Conservation (phyloP, 805 yeast genomes). For the Priceomyces castillae region DNA sequence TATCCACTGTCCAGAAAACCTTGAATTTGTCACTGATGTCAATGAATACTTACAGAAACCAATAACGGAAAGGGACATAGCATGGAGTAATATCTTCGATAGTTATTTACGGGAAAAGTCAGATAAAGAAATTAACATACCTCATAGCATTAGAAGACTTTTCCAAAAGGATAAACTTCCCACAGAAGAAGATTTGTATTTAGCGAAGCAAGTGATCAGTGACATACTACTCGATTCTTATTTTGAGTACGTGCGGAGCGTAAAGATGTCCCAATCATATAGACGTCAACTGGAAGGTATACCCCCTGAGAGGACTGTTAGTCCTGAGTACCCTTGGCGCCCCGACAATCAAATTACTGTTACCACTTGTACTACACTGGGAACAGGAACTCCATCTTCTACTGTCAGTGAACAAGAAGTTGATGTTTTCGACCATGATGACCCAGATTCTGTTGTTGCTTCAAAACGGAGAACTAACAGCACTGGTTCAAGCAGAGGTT, state of each 20-base stretch:
- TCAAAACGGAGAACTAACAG: conserved; percentile 7
- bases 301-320: conserved; percentile 2
- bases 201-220: conserved; percentile 18
- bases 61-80: conserved; percentile 9
- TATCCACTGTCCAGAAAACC: conserved; percentile 38
- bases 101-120: conserved; percentile 28
- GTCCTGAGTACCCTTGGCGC: conserved; percentile 1
- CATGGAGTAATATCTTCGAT: conserved; percentile 28
- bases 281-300: conserved; percentile 14
- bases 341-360: not conserved
- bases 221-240: conserved; percentile 33
- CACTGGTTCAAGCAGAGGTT: conserved; percentile 22
- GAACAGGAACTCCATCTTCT: not conserved
- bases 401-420: not conserved
- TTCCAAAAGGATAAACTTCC: conserved; percentile 23
- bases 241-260: conserved; percentile 27
- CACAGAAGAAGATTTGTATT: conserved; percentile 10
- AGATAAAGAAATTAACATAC: conserved; percentile 33
- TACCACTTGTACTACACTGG: not conserved
- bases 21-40: conserved; percentile 29
- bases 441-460: not conserved
- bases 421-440: conserved; percentile 4
- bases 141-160: conserved; percentile 20
- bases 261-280: conserved; percentile 7
- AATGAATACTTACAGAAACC: conserved; percentile 13